Conservation (phyloP, 2,329 filamentous ascomycete genomes). For the Trichoderma breve region DNA sequence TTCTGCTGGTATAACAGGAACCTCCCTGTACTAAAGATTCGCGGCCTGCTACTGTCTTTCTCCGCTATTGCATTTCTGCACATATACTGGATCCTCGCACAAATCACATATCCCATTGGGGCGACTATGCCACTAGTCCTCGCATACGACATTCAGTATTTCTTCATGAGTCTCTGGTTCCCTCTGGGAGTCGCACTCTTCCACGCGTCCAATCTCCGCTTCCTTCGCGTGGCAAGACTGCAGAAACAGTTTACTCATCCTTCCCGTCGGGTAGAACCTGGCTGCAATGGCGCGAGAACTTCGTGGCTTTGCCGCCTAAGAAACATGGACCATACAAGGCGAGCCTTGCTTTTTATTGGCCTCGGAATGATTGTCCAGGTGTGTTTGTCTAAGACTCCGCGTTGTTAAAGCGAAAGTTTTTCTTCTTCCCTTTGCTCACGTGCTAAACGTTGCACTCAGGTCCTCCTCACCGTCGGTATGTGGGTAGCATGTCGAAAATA, state of each 20-base stretch:
- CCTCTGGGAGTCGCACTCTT: constrained; percentile 58
- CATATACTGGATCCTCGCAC: constrained; percentile 40
- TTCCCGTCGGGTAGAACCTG: constrained; percentile 19
- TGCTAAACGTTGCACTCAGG: constrained; percentile 34
- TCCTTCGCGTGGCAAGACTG: constrained; percentile 49
- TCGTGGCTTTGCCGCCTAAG: constrained; percentile 37
- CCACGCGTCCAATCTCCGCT: constrained; percentile 54
- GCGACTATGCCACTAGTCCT: constrained; percentile 38
- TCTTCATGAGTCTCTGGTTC: constrained; percentile 58
- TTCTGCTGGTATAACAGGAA: constrained; percentile 36
- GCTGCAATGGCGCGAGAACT: constrained; percentile 30
- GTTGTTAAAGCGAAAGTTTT: neutral
- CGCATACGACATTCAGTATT: constrained; percentile 53
- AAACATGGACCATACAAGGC: constrained; percentile 38
- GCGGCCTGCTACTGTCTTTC: constrained; percentile 37
- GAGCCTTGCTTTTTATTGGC: constrained; percentile 45
- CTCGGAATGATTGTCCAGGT: constrained; percentile 51
- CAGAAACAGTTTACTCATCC: constrained; percentile 43
- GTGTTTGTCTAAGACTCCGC: constrained; percentile 21
- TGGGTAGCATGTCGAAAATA: constrained; percentile 59
- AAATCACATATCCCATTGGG: constrained; percentile 44
- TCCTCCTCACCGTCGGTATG: constrained; percentile 52
- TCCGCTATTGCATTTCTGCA: constrained; percentile 38
- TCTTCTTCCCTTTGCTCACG: neutral
- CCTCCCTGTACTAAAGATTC: constrained; percentile 39